A percentile compares a stretch with the other conserved stretches of the same genome.
phyloP scores from a whole-genome alignment of 2,329 filamentous ascomycete species.

The Phyllosticta citribraziliensis region DNA sequence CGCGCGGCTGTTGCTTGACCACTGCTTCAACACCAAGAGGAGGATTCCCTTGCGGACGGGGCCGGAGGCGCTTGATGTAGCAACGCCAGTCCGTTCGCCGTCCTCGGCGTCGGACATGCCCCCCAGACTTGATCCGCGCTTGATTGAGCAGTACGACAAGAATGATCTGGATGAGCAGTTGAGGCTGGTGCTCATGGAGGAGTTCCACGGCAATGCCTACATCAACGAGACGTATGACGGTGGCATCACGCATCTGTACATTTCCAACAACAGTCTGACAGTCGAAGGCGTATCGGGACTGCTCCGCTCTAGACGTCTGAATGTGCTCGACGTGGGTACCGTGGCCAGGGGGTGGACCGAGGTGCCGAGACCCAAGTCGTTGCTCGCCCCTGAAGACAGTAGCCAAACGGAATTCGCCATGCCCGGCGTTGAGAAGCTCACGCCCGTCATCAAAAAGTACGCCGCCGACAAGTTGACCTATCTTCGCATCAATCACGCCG shows the following conservation, averaged over 20 bases:
- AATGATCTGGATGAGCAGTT: slow-evolving; percentile 45
- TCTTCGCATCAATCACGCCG: slow-evolving; percentile 44
- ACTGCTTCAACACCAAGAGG: slow-evolving; percentile 34
- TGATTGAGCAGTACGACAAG: slow-evolving; percentile 15
- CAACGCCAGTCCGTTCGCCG: neutral
- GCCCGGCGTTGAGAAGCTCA: slow-evolving; percentile 46
- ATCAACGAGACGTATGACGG: slow-evolving; percentile 45
- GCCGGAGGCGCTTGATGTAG: neutral
- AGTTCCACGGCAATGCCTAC: slow-evolving; percentile 43
- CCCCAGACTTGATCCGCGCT: slow-evolving; percentile 17
- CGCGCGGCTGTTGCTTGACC: slow-evolving; percentile 41
- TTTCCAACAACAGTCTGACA: slow-evolving; percentile 46
- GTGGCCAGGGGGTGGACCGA: slow-evolving; percentile 25
- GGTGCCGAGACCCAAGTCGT: slow-evolving; percentile 12
- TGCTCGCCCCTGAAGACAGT: slow-evolving; percentile 2
- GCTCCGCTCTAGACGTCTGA: slow-evolving; percentile 40
- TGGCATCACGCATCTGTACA: slow-evolving; percentile 52
- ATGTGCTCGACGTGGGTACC: slow-evolving; percentile 47
- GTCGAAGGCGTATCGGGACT: slow-evolving; percentile 47
- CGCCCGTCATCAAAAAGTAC: slow-evolving; percentile 38
- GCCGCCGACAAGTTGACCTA: slow-evolving; percentile 42
- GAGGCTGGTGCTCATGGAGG: slow-evolving; percentile 26
- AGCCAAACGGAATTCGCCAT: slow-evolving; percentile 20
- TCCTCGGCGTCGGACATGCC: neutral
- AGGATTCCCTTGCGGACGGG: slow-evolving; percentile 9